Conservation (phyloP, 441 rosid species). For the Gossypium trilobum region DNA sequence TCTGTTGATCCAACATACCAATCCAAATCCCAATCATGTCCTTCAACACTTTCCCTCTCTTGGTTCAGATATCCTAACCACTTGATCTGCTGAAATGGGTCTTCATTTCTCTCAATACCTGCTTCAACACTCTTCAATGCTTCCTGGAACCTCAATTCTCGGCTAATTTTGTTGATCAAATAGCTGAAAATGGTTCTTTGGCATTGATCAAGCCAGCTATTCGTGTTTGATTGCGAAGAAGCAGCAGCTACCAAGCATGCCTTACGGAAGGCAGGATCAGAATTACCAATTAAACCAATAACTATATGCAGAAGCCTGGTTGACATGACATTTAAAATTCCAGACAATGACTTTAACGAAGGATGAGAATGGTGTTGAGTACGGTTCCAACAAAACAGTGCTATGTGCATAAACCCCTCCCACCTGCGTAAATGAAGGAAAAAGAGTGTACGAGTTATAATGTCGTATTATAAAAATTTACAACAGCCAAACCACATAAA, state of each 20-base stretch:
- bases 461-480: neutral
- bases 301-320: slow-evolving; percentile 35
- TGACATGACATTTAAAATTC: slow-evolving; percentile 20
- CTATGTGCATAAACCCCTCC: slow-evolving; percentile 52
- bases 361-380: slow-evolving; percentile 10
- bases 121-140: slow-evolving; percentile 25
- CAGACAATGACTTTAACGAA: slow-evolving; percentile 22
- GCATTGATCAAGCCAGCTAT: slow-evolving; percentile 26
- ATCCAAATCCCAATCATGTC: slow-evolving; percentile 3
- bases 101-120: slow-evolving; percentile 22
- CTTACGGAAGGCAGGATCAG: slow-evolving; percentile 37
- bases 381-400: slow-evolving; percentile 35
- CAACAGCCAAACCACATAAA: neutral
- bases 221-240: slow-evolving; percentile 17
- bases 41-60: slow-evolving; percentile 18
- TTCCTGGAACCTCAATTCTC: slow-evolving; percentile 24
- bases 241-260: slow-evolving; percentile 43
- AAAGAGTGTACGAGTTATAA: neutral
- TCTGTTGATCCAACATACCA: slow-evolving; percentile 5
- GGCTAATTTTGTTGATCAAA: slow-evolving; percentile 28
- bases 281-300: slow-evolving; percentile 32
- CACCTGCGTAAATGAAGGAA: slow-evolving; percentile 33
- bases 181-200: slow-evolving; percentile 31
- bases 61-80: slow-evolving; percentile 34
- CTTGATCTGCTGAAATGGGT: slow-evolving; percentile 29